These are phyloP conservation scores for Cerrena zonata DNA, from an alignment of 1,284 basidiomycete genomes.

Conservation along the genomic window DNA sequence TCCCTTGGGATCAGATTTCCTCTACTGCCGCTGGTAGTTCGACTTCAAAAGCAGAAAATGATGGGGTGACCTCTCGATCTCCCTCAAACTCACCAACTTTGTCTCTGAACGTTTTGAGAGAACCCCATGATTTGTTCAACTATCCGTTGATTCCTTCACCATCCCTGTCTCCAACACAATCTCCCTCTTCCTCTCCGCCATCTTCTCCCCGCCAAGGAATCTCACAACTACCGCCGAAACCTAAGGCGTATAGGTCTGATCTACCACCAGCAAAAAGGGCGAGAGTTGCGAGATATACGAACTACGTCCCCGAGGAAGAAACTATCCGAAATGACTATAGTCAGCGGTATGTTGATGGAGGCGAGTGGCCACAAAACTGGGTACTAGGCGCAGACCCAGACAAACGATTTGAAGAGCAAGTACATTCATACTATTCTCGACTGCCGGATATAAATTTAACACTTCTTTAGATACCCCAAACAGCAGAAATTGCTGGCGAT, in stretches of 20 bases:
- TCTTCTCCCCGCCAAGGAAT: background rate
- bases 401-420: conserved; percentile 88
- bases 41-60: background rate
- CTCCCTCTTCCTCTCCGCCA: conserved; percentile 28
- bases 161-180: conserved; percentile 39
- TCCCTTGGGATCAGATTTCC: no score
- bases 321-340: conserved; percentile 94
- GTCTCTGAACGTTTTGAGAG: conserved; percentile 15
- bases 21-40: background rate
- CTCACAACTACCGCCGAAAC: conserved; percentile 24
- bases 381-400: conserved; percentile 82
- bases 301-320: conserved; percentile 86
- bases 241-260: conserved; percentile 44
- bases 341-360: conserved; percentile 82
- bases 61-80: background rate
- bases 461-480: conserved; percentile 73
- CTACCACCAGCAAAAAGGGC: conserved; percentile 68
- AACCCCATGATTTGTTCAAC: conserved; percentile 33
- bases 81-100: background rate
- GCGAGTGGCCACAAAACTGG: conserved; percentile 88
- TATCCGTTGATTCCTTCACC: conserved; percentile 46
- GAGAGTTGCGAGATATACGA: conserved; percentile 57
- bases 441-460: background rate
- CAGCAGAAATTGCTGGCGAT: conserved; percentile 76
- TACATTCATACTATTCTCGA: conserved; percentile 18